A percentile compares a stretch with the other conserved stretches of the same genome.
These are phyloP conservation scores for Polychaeton citri DNA, from an alignment of 2,329 filamentous ascomycete genomes.

Conservation along the genomic window DNA sequence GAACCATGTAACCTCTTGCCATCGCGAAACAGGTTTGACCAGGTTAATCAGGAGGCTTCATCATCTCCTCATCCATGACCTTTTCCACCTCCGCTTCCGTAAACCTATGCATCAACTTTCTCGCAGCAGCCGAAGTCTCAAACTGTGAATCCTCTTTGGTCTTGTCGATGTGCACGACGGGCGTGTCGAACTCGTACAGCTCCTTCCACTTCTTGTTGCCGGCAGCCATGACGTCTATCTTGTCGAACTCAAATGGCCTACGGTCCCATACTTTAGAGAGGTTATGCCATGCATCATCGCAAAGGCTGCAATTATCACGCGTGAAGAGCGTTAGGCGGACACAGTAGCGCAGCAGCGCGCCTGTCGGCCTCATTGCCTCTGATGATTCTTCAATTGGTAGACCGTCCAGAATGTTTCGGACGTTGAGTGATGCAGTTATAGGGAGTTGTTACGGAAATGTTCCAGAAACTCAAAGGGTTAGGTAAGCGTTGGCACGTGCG, in stretches of 20 bases:
- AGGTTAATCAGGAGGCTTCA: constrained; percentile 7
- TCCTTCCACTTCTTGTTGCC: constrained; percentile 54
- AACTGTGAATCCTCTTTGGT: constrained; percentile 39
- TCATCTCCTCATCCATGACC: constrained; percentile 49
- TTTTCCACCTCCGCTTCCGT: constrained; percentile 50
- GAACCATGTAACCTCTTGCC: too few relatives aligned
- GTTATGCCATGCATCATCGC: constrained; percentile 52
- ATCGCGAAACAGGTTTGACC: too few relatives aligned
- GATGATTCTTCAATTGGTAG: neutral
- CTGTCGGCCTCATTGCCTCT: constrained; percentile 1
- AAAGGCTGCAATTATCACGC: constrained; percentile 57
- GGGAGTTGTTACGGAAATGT: too few relatives aligned
- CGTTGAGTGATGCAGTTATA: too few relatives aligned
- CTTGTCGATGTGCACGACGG: constrained; percentile 61
- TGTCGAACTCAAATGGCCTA: constrained; percentile 53
- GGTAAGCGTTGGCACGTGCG: neutral
- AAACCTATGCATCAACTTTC: constrained; percentile 70
- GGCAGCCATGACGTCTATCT: constrained; percentile 55
- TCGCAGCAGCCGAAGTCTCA: constrained; percentile 42
- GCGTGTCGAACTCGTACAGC: constrained; percentile 69
- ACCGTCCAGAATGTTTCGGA: neutral
- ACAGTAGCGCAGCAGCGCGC: constrained; percentile 3
- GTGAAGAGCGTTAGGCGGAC: constrained; percentile 56
- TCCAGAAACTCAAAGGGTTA: neutral
- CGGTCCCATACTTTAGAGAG: constrained; percentile 55